Evolutionary conservation across 768 basidiomycete species (phyloP), one percentile per base, ranked within the genome.

Genomic region (Tephrocybe sp.): DNA sequence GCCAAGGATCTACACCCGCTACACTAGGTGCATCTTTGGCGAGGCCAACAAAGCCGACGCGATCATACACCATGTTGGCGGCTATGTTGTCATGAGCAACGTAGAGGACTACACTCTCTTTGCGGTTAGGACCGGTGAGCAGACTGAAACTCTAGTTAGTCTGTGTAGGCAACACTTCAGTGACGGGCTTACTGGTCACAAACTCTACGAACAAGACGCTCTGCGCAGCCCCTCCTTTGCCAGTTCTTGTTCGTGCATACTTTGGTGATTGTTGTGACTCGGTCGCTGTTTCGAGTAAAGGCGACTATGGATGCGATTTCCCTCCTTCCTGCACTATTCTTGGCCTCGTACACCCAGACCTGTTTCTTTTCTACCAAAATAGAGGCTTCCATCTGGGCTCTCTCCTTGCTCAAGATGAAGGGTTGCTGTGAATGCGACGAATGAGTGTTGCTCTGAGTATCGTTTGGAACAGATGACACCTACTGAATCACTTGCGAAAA

Each of bases 291-390:
- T 10, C 89, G 71, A 7, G 87, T 86, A 23, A 77, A 78, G 13
- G 86, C 86, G 4, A 83, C 83, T 33, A 90, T 79, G 16, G 75
- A 87, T 0, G 86, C 83, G 18, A 83, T 73, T 22, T 75, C 71
- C 0, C 43, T 36, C 8, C 42, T 45, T 37, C 58, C 57, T 6
- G 60, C 59, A 12, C 36, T 56, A 36, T 46, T 25, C 43, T 63
- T 59, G n/a, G 80, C 69, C 45, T 75, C 67, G 54, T 82, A 81
- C 1, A 88, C 79, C 85, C 86, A 91, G 3, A 79, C 71, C 42
- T 77, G 70, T 1, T 64, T 39, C 4, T 75, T 68, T 8, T 54
- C 45, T 27, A 89, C 75, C 34, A 88, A 58, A 6, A 65, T 51
- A 3, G 46, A 47, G 1, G 86, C 85, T 65, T 90, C 86, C 18